Conservation (phyloP, 176 grass and related monocot genomes). For the Musa troglodytarum region DNA sequence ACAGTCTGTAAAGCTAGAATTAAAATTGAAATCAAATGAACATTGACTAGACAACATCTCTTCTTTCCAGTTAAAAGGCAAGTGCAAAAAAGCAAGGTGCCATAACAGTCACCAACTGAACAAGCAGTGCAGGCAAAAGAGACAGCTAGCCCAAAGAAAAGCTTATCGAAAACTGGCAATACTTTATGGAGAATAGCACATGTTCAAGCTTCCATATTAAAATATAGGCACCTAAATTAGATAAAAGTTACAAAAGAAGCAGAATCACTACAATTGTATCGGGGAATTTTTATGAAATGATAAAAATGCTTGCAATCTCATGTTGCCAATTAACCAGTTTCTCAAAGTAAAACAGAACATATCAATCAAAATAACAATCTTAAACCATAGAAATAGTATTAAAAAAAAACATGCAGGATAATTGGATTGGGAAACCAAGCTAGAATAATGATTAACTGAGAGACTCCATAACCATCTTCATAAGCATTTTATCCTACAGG, state of each 20-base stretch:
- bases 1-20: not conserved
- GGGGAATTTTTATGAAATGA: not conserved
- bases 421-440: not conserved
- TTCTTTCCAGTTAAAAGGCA: not conserved
- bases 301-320: not conserved
- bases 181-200: not conserved
- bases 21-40: not conserved
- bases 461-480: slow-evolving; percentile 41
- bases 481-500: slow-evolving; percentile 46
- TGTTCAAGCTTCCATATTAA: not conserved
- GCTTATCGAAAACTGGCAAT: too few relatives aligned
- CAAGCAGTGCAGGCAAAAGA: too few relatives aligned
- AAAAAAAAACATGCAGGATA: slow-evolving; percentile 1
- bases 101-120: too few relatives aligned
- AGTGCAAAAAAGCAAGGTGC: not conserved
- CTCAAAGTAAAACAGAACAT: not conserved
- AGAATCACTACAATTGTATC: not conserved
- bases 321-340: not conserved
- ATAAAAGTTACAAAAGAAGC: not conserved
- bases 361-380: not conserved
- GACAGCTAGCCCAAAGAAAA: too few relatives aligned
- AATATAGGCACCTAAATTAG: not conserved
- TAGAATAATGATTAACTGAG: slow-evolving; percentile 32
- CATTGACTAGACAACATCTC: not conserved
- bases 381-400: not conserved